Percentiles rank a stretch among this genome's conserved stretches.
phyloP scores from a whole-genome alignment of 331 rosid species.

The Quercus tomentella region DNA sequence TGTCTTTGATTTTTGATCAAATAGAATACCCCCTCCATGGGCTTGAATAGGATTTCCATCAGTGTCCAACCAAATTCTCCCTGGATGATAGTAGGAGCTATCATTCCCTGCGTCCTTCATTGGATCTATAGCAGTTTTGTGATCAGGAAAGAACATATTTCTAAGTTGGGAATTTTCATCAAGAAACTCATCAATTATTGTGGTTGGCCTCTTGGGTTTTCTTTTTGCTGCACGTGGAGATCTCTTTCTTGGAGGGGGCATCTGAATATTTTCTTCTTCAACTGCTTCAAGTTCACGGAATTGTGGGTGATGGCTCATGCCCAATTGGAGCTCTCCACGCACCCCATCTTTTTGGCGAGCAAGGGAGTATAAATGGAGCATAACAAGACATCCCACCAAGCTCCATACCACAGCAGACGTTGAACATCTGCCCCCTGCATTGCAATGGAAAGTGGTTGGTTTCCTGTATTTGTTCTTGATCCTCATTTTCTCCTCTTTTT shows the following conservation, averaged over 20 bases:
- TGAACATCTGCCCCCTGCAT: constrained; percentile 78
- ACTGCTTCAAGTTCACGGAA: constrained; percentile 76
- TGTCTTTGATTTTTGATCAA: constrained; percentile 55
- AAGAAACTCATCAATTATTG: constrained; percentile 87
- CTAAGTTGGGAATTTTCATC: constrained; percentile 91
- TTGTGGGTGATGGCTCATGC: constrained; percentile 38
- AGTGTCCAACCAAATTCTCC: constrained; percentile 91
- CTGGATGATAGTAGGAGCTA: constrained; percentile 70
- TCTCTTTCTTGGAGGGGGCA: constrained; percentile 89
- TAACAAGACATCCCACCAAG: constrained; percentile 72
- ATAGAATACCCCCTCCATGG: constrained; percentile 93
- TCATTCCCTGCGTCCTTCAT: constrained; percentile 42
- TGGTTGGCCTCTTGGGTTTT: constrained; percentile 68
- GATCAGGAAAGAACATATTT: constrained; percentile 68
- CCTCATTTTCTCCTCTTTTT: constrained; percentile 71
- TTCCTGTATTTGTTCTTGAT: constrained; percentile 79
- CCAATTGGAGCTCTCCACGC: constrained; percentile 35
- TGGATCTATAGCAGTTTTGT: constrained; percentile 59
- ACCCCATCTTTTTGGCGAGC: constrained; percentile 32
- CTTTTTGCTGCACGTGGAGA: constrained; percentile 90
- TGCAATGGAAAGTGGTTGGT: constrained; percentile 67
- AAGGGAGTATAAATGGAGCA: constrained; percentile 55
- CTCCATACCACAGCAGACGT: constrained; percentile 53
- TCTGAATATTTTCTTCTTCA: constrained; percentile 71
- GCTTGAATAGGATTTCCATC: constrained; percentile 94